phyloP scores from a whole-genome alignment of 768 basidiomycete genomes.

The Crepidotus variabilis region DNA sequence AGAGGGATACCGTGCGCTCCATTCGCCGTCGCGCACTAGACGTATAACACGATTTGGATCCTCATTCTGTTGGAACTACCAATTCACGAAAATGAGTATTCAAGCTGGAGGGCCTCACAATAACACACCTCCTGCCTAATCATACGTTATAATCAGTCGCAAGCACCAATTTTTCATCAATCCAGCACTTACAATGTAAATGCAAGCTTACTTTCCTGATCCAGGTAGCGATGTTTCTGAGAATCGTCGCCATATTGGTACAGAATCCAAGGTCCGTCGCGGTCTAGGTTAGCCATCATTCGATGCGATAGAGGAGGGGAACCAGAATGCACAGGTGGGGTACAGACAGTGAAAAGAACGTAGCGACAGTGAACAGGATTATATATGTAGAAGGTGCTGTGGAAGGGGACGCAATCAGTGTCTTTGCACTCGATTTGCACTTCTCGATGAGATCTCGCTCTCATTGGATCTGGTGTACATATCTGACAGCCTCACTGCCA shows the following conservation, averaged over 20 bases:
- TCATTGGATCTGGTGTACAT: slow-evolving; percentile 1
- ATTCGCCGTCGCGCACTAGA: slow-evolving; percentile 58
- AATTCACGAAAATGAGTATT: background rate
- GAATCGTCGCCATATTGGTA: slow-evolving; percentile 65
- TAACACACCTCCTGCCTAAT: slow-evolving; percentile 4
- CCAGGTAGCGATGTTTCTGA: slow-evolving; percentile 57
- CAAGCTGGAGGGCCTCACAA: background rate
- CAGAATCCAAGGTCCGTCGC: slow-evolving; percentile 17
- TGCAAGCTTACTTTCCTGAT: slow-evolving; percentile 58
- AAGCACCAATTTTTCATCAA: background rate
- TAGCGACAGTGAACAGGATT: background rate
- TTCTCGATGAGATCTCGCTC: slow-evolving; percentile 3
- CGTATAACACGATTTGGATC: slow-evolving; percentile 61
- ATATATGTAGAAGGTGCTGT: slow-evolving; percentile 1
- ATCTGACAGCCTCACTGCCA: slow-evolving; percentile 11
- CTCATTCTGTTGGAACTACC: slow-evolving; percentile 5
- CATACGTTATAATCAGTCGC: background rate
- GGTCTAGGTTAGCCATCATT: slow-evolving; percentile 17
- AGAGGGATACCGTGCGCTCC: slow-evolving; percentile 63
- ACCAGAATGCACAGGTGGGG: background rate
- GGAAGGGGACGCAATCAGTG: background rate
- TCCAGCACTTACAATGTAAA: slow-evolving; percentile 58
- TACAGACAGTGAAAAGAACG: background rate
- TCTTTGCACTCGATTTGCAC: background rate
- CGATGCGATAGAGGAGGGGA: slow-evolving; percentile 3